Evolutionary conservation across 257 asterid genomes (phyloP).

Genomic region (Fraxinus americana): DNA sequence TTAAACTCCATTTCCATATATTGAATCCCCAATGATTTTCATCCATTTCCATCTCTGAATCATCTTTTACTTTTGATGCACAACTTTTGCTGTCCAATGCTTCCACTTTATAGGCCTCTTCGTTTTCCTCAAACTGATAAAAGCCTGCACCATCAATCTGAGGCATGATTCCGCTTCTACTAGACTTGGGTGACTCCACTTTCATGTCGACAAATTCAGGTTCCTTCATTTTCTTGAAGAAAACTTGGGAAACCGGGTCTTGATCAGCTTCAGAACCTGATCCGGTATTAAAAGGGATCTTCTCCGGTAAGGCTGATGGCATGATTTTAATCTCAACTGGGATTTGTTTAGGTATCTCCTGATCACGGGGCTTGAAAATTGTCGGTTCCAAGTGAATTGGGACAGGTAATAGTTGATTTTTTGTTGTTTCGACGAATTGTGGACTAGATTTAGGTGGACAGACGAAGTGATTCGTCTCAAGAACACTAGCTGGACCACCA

Average conservation of each 20-base stretch:
- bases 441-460: slow-evolving; percentile 37
- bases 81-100: slow-evolving; percentile 20
- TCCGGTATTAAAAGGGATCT: background rate
- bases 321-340: slow-evolving; percentile 25
- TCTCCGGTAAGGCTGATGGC: slow-evolving; percentile 20
- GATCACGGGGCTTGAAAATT: slow-evolving; percentile 8
- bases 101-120: slow-evolving; percentile 24
- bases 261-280: slow-evolving; percentile 29
- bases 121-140: slow-evolving; percentile 45
- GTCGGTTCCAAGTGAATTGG: slow-evolving; percentile 31
- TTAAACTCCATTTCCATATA: slow-evolving; percentile 65
- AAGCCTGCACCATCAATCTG: slow-evolving; percentile 34
- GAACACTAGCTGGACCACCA: slow-evolving; percentile 18
- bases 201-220: slow-evolving; percentile 76
- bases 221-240: slow-evolving; percentile 73
- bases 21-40: slow-evolving; percentile 38
- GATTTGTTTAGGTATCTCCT: slow-evolving; percentile 18
- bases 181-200: slow-evolving; percentile 63
- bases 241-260: slow-evolving; percentile 67
- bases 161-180: slow-evolving; percentile 33
- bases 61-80: slow-evolving; percentile 15
- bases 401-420: slow-evolving; percentile 35
- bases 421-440: slow-evolving; percentile 40
- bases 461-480: slow-evolving; percentile 59
- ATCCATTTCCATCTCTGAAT: slow-evolving; percentile 17